Evolutionary conservation across 1,284 basidiomycete species (phyloP).

Genomic region (Marasmius oreades): DNA sequence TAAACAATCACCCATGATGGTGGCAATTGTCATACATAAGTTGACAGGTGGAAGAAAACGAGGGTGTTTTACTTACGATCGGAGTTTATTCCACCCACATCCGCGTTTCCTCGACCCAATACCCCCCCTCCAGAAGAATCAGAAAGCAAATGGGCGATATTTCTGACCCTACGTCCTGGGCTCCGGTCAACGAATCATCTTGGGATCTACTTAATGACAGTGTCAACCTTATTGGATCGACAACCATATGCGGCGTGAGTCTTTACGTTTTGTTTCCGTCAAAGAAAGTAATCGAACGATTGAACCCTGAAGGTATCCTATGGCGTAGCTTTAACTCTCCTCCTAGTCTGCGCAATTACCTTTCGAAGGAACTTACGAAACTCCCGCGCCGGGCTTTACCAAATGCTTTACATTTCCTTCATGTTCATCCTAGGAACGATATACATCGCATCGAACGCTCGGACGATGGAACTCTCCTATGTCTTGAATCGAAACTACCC

Average conservation of each 20-base stretch:
- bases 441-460: constrained; percentile 17
- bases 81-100: too few relatives aligned
- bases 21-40: too few relatives aligned
- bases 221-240: background rate
- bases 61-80: too few relatives aligned
- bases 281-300: background rate
- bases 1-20: too few relatives aligned
- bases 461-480: constrained; percentile 21
- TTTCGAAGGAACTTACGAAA: background rate
- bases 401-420: background rate
- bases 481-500: constrained; percentile 27
- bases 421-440: constrained; percentile 22
- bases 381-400: background rate
- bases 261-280: background rate
- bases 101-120: too few relatives aligned
- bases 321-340: background rate
- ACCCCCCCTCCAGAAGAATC: too few relatives aligned
- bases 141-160: too few relatives aligned
- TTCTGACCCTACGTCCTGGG: too few relatives aligned
- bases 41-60: too few relatives aligned
- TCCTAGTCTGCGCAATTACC: background rate
- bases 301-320: background rate
- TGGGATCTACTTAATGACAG: background rate
- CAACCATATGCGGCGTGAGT: background rate
- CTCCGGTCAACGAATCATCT: background rate